A percentile compares a stretch with the other conserved stretches of the same genome.
These are phyloP conservation scores for Ogataea thermomethanolica DNA, from an alignment of 805 yeast genomes.

Conservation along the genomic window DNA sequence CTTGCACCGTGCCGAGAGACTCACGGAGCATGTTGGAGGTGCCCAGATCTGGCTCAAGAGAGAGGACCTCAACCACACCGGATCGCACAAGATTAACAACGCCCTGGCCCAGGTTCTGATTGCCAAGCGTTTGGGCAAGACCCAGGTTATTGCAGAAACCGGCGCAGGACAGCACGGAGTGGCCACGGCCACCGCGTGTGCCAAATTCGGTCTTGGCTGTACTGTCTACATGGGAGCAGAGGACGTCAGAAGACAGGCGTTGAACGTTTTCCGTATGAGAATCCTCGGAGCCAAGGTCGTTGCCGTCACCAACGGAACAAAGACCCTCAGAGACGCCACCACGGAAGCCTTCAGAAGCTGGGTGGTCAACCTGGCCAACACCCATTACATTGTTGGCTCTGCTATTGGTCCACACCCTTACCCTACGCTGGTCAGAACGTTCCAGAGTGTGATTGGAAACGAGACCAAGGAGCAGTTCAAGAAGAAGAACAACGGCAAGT, in stretches of 20 bases:
- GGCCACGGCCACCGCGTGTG: slow-evolving; percentile 90
- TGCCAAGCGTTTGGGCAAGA: slow-evolving; percentile 77
- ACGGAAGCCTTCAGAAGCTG: slow-evolving; percentile 94
- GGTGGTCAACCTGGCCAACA: slow-evolving; percentile 82
- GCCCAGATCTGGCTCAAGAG: slow-evolving; percentile 97
- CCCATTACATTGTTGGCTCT: slow-evolving; percentile 96
- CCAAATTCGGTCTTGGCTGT: slow-evolving; percentile 89
- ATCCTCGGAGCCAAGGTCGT: slow-evolving; percentile 94
- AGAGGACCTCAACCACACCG: slow-evolving; percentile 91
- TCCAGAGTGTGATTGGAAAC: slow-evolving; percentile 94
- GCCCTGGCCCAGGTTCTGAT: slow-evolving; percentile 79
- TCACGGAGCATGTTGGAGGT: slow-evolving; percentile 89
- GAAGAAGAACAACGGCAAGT: slow-evolving; percentile 69
- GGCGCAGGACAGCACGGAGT: slow-evolving; percentile 96
- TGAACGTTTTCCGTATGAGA: slow-evolving; percentile 96
- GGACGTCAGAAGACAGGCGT: slow-evolving; percentile 97
- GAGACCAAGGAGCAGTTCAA: slow-evolving; percentile 92
- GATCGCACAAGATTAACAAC: slow-evolving; percentile 83
- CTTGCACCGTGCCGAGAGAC: slow-evolving; percentile 85
- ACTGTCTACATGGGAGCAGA: slow-evolving; percentile 99
- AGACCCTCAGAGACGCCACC: slow-evolving; percentile 96
- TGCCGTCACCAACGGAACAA: slow-evolving; percentile 91
- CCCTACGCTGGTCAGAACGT: slow-evolving; percentile 96
- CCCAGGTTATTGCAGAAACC: slow-evolving; percentile 78
- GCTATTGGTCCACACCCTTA: slow-evolving; percentile 99